phyloP scores from a whole-genome alignment of 139 green algal species.

The Coelastrella sp. region DNA sequence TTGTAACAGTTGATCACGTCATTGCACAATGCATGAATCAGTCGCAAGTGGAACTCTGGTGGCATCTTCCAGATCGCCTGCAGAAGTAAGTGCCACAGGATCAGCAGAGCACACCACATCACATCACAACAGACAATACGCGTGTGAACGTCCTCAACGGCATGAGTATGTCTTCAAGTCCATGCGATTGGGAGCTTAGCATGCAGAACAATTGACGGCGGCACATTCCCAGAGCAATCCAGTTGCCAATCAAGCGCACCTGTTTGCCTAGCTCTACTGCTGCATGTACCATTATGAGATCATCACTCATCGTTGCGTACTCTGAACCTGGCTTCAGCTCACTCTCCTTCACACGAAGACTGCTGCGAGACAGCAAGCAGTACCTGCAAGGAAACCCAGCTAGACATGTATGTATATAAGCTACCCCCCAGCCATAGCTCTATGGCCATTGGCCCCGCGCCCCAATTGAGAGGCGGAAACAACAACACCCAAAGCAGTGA shows the following conservation, averaged over 20 bases:
- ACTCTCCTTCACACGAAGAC: slow-evolving; percentile 41
- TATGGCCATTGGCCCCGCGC: no score
- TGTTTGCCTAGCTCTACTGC: slow-evolving; percentile 47
- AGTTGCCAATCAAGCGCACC: background rate
- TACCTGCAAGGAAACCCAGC: slow-evolving; percentile 21
- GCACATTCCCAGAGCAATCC: no score
- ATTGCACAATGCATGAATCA: slow-evolving; percentile 62
- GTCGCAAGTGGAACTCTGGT: slow-evolving; percentile 59
- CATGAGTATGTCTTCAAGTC: no score
- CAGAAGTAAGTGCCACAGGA: background rate
- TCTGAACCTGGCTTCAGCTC: slow-evolving; percentile 31
- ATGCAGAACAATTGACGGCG: no score
- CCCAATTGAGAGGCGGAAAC: no score
- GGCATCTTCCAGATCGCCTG: slow-evolving; percentile 33
- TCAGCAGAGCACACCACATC: background rate
- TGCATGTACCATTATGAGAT: slow-evolving; percentile 55
- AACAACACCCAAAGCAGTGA: no score
- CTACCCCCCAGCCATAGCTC: no score
- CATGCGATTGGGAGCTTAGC: no score
- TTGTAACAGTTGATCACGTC: slow-evolving; percentile 55
- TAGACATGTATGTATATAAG: no score
- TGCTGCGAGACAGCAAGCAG: slow-evolving; percentile 50
- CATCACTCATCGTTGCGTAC: slow-evolving; percentile 47
- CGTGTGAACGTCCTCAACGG: no score
- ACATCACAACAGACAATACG: background rate